A percentile compares a stretch with the other conserved stretches of the same genome.
Conservation (phyloP, 2,329 filamentous ascomycete genomes). For the Xylariaceae sp. region DNA sequence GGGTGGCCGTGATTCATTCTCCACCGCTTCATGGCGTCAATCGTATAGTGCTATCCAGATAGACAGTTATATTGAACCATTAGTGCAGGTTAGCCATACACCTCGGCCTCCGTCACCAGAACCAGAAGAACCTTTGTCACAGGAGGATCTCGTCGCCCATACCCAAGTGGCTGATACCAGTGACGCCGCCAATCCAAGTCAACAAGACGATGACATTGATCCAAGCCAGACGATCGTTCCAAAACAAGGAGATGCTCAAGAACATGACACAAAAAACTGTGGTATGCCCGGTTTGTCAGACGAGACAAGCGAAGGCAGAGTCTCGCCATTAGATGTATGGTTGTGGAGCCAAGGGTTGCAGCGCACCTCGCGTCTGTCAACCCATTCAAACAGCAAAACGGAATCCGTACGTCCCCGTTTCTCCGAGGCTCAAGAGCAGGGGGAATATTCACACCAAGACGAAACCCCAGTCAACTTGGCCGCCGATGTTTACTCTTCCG, state of each 20-base stretch:
- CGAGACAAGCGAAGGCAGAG: constrained; percentile 17
- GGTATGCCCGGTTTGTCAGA: constrained; percentile 7
- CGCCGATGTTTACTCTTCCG: background rate
- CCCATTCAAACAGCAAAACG: constrained; percentile 20
- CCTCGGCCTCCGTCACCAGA: constrained; percentile 12
- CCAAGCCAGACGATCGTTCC: constrained; percentile 2
- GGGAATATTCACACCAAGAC: background rate
- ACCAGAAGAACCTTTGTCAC: background rate
- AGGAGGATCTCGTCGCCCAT: constrained; percentile 1
- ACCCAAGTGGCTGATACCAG: constrained; percentile 2
- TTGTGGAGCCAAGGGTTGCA: constrained; percentile 28
- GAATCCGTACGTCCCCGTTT: constrained; percentile 10
- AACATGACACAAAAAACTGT: constrained; percentile 1
- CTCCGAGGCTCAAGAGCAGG: background rate
- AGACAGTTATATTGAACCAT: constrained; percentile 21
- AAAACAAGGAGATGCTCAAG: background rate
- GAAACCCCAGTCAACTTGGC: background rate
- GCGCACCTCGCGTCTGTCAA: constrained; percentile 20
- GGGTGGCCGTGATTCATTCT: constrained; percentile 24
- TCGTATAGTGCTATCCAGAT: constrained; percentile 28
- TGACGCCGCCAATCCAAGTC: constrained; percentile 1
- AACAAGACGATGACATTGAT: constrained; percentile 6
- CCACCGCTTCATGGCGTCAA: constrained; percentile 29
- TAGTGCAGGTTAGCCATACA: constrained; percentile 11
- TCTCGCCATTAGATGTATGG: constrained; percentile 31